Evolutionary conservation across 2,329 filamentous ascomycete genomes (phyloP), one percentile per base, ranked within the genome.

Genomic region (Lachnellula cervina): DNA sequence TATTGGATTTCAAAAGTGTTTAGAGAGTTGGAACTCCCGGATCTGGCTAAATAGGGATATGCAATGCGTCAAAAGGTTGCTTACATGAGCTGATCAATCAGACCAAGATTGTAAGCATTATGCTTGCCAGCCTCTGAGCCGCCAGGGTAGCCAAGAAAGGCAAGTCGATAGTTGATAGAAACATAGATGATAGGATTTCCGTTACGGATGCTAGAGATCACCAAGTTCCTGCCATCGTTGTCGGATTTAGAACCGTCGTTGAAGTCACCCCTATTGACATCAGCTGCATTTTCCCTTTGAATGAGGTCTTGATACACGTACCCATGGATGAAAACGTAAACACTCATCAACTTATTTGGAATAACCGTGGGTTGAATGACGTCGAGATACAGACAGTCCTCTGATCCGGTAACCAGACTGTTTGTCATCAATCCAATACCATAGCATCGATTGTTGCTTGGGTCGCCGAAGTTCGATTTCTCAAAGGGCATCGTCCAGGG

Each of bases 301-400:
- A 47, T 11, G 17, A n/a, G 16, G 5, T 9, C 21, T 16, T 14
- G 25, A 35, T 84, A 86, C 3, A 74, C 80, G 3, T 82, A 83
- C 54, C 83, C 83, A 64, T 86, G 83, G 34, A 86, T 72, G 63
- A 83, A 86, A 1, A 86, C 68, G 14, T 80, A 71, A 13, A 83
- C 78, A 2, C 80, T 76, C 40, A 77, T 61, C 4, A 35, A 16
- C 7, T 34, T 37, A 11, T 54, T 4, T 21, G 11, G 17, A 49
- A 11, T 37, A 35, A 14, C 25, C 32, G 28, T 19, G 64, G 68
- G 52, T 65, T 64, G 17, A 60, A 75, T 78, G n/a, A 73, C 59
- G 43, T 74, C 72, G 19, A 74, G 54, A 2, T 68, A 68, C 3
- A 73, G 59, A 54, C 70, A 74, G 55, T 74, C 71, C 51, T 73